Evolutionary conservation across 805 yeast genomes (phyloP), one percentile per base, ranked within the genome.

Genomic region (Monosporozyma servazzii): DNA sequence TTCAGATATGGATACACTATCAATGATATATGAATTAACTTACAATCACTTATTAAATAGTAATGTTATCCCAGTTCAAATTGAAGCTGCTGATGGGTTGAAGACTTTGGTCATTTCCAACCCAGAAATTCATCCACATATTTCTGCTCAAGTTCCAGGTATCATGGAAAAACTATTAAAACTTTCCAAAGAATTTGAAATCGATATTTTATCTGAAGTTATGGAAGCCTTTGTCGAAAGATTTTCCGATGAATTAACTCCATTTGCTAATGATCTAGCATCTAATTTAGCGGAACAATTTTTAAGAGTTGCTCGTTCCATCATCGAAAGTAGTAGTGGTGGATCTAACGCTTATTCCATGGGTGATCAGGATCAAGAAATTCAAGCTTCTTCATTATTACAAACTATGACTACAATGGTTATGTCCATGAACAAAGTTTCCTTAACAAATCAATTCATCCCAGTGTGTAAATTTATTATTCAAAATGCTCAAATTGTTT

Each of bases 151-250:
- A 52, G 86, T 93, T 53, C 82, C 93, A 39, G 83, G 82, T 10
- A 81, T 91, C 3, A 86, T 93, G 85, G 86, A 88, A 55, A 83
- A 79, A 57, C 71, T 93, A 51, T 72, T 93, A 58, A 80, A 79
- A 39, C 69, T 93, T 42, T 84, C 95, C 6, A 83, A 86, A 63
- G 79, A 81, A 50, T 82, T 88, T 58, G 99, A 93, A 62, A 78
- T 84, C 55, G 99, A 95, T 62, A 78, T 88, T 37, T 74, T 93
- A 21, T 79, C 95, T 7, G 85, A 82, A 47, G 96, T 91, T n/a
- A 88, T 93, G 83, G 98, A 93, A 70, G 89, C 88, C 51, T 88
- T 93, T 65, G 96, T 93, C 33, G 96, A 89, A 62, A 77, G 79
- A 54, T 95, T 87, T 67, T 78, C 96, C 1, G 84, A 80, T 51